These are phyloP conservation scores for Sporisorium sorghi DNA, from an alignment of 1,284 basidiomycete species.

Conservation along the genomic window DNA sequence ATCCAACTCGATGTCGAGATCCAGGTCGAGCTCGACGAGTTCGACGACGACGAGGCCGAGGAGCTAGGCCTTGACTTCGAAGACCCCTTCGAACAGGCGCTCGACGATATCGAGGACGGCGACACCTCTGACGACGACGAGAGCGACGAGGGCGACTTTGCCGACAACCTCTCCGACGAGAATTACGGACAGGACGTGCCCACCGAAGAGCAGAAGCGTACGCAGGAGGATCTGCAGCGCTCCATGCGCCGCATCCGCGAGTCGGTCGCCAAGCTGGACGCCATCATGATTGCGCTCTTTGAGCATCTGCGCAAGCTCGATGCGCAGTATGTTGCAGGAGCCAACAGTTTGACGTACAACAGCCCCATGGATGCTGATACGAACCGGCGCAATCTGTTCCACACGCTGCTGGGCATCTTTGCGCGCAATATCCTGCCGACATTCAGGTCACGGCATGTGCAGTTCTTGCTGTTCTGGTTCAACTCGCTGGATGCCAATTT, in stretches of 20 bases:
- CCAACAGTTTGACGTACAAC: constrained; percentile 34
- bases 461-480: constrained; percentile 96
- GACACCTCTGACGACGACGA: constrained; percentile 71
- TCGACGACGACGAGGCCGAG: constrained; percentile 74
- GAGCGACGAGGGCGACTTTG: constrained; percentile 50
- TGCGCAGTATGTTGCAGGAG: constrained; percentile 41
- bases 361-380: constrained; percentile 46
- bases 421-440: constrained; percentile 92
- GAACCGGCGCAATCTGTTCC: constrained; percentile 73
- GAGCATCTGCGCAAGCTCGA: constrained; percentile 78
- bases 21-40: constrained; percentile 91
- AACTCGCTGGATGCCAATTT: constrained; percentile 89
- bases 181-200: constrained; percentile 71
- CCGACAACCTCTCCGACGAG: constrained; percentile 71
- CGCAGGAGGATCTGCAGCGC: constrained; percentile 46
- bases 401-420: constrained; percentile 89
- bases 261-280: constrained; percentile 90
- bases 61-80: constrained; percentile 72
- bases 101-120: constrained; percentile 75
- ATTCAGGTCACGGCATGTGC: constrained; percentile 95
- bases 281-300: constrained; percentile 85
- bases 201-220: constrained; percentile 37
- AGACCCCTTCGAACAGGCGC: constrained; percentile 82
- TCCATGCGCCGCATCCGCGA: constrained; percentile 75
- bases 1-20: constrained; percentile 98